phyloP scores from a whole-genome alignment of 2,329 filamentous ascomycete species.

The Talaromyces sp. region DNA sequence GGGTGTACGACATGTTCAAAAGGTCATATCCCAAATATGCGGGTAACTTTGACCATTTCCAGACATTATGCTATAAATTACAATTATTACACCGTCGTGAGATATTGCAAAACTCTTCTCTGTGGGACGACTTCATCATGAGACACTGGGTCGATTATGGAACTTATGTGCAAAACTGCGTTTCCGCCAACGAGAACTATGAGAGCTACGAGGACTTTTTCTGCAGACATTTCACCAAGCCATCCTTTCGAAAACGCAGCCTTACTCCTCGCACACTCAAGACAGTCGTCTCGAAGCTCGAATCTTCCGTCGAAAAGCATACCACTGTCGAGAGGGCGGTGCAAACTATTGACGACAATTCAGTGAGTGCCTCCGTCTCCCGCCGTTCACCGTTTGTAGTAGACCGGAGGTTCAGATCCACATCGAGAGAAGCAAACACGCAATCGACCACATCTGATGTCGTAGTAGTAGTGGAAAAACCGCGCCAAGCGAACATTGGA shows the following conservation, averaged over 20 bases:
- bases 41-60: conserved; percentile 37
- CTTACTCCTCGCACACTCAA: conserved; percentile 31
- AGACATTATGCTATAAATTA: conserved; percentile 34
- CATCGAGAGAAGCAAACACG: not conserved
- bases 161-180: conserved; percentile 27
- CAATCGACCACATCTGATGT: not conserved
- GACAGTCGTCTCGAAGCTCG: conserved; percentile 24
- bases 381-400: not conserved
- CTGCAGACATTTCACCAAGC: conserved; percentile 24
- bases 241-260: conserved; percentile 34
- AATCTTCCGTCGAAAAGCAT: not conserved
- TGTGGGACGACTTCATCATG: conserved; percentile 46
- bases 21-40: conserved; percentile 36
- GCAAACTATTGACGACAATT: conserved; percentile 3
- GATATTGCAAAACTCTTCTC: conserved; percentile 29
- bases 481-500: conserved; percentile 7
- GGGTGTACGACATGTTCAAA: conserved; percentile 35
- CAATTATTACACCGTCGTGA: conserved; percentile 28
- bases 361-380: conserved; percentile 4
- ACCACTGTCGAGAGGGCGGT: not conserved
- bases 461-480: not conserved
- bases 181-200: conserved; percentile 22
- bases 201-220: conserved; percentile 40
- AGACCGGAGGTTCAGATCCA: not conserved
- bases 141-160: conserved; percentile 35